Evolutionary conservation across 352 stramenopile species (phyloP).

Genomic region (Phytopythium ostracodes): DNA sequence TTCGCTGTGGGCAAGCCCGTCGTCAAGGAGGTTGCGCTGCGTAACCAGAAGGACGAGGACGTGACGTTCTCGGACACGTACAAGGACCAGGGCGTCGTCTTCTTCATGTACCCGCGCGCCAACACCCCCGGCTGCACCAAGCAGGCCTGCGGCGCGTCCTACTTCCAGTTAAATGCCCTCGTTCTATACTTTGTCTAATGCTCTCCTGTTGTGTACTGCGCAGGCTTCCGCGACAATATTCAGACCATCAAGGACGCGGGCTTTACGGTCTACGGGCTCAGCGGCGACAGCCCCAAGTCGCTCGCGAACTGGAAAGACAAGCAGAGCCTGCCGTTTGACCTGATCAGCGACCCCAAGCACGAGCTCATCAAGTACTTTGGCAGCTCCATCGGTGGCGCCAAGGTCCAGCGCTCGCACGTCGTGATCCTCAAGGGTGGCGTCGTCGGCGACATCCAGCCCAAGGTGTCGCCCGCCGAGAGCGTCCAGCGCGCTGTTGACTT

Average conservation of each 20-base stretch:
- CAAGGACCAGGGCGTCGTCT: conserved; percentile 74
- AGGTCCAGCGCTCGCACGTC: conserved; percentile 84
- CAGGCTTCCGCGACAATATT: conserved; percentile 83
- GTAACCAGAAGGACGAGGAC: conserved; percentile 63
- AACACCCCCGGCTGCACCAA: conserved; percentile 88
- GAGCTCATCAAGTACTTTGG: conserved; percentile 86
- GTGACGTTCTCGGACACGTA: conserved; percentile 64
- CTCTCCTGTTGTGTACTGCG: not conserved
- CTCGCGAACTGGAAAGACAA: conserved; percentile 80
- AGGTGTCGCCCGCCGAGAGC: conserved; percentile 73
- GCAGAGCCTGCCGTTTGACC: conserved; percentile 70
- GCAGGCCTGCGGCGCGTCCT: conserved; percentile 73
- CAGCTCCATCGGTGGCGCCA: conserved; percentile 69
- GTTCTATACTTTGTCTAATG: not conserved
- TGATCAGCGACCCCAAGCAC: conserved; percentile 79
- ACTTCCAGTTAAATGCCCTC: not conserved
- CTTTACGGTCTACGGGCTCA: conserved; percentile 79
- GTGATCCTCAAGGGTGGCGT: conserved; percentile 76
- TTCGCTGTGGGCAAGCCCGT: conserved; percentile 46
- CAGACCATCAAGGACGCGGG: conserved; percentile 77
- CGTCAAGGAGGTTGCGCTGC: conserved; percentile 58
- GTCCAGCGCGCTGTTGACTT: conserved; percentile 73
- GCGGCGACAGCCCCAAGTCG: conserved; percentile 65
- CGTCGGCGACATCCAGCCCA: conserved; percentile 72
- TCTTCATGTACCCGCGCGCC: conserved; percentile 88